phyloP scores from a whole-genome alignment of 805 yeast species.

The Metschnikowia noctiluminum region DNA sequence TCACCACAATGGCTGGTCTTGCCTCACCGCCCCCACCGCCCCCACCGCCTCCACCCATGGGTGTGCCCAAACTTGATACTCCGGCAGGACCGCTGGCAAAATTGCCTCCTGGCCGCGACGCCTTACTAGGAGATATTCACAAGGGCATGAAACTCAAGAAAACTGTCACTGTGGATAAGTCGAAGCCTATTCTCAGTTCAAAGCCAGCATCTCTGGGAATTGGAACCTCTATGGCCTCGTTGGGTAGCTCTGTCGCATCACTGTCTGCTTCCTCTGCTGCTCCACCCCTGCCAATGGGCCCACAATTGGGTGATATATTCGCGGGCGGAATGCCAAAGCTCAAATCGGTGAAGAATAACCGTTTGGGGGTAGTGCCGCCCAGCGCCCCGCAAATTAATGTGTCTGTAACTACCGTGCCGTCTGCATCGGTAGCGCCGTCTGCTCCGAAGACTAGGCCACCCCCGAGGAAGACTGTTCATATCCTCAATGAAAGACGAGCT shows the following conservation, averaged over 20 bases:
- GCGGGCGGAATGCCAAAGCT: constrained; percentile 81
- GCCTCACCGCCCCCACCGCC: constrained; percentile 44
- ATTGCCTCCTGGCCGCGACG: constrained; percentile 34
- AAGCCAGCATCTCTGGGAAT: constrained; percentile 9
- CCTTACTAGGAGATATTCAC: constrained; percentile 76
- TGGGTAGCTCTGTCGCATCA: not conserved
- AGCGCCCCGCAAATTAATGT: constrained; percentile 39
- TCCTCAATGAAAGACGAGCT: constrained; percentile 10
- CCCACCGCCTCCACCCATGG: constrained; percentile 27
- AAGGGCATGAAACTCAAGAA: constrained; percentile 47
- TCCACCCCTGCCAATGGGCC: constrained; percentile 28
- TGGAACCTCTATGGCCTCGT: constrained; percentile 16
- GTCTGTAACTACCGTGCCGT: constrained; percentile 9
- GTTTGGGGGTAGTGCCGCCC: constrained; percentile 33
- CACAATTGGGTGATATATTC: constrained; percentile 63
- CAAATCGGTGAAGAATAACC: constrained; percentile 38
- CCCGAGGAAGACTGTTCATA: not conserved
- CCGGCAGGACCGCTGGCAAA: constrained; percentile 22
- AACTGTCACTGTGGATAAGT: constrained; percentile 43
- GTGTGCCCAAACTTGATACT: constrained; percentile 16
- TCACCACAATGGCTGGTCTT: constrained; percentile 31
- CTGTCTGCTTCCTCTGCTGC: constrained; percentile 14
- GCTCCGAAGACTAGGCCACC: constrained; percentile 13
- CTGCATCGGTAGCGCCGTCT: constrained; percentile 13
- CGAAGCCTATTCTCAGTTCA: constrained; percentile 55